Base-by-base conservation (phyloP, 1,284 basidiomycete genomes). In the Papiliotrema fonsecae region DNA sequence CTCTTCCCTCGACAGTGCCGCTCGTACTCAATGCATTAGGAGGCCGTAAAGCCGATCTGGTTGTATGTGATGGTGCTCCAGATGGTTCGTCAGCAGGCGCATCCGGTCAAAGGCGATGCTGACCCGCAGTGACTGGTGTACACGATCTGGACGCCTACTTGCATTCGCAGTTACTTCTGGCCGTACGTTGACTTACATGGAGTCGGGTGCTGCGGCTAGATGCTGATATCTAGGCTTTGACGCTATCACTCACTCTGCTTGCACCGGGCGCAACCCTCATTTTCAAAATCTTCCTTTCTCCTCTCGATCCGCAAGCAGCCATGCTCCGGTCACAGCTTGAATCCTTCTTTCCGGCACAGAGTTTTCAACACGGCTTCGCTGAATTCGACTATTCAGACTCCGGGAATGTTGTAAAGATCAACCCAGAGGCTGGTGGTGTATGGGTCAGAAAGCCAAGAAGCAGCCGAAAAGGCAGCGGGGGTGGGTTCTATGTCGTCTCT, bases 1-100 rank as follows among this genome's bases (percentile, higher is more conserved):
- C 80, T 0, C 69, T 75, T 4, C 72, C 76, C 0, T 70, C 72
- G 10, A 81, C 79, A 0, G 76, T 77, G 2, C 67, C 74, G 2
- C 70, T 74, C 6, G 79, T 80, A 37, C 70, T 78, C 16, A 60
- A 67, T 18, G 76, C 78, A 16, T 74, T 81, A 44, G 69, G 68
- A 16, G 77, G 76, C 3, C 62, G 73, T 6, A 70, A 75, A 45
- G 78, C 78, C 0, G 76, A 81, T 49, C 64, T 81, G 31, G 77
- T 81, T 25, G 76, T 81, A 2, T 81, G 80, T 55, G 80, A 81
- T 53, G 80, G 80, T 9, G 80, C 80, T 16, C 79, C 80, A 3
- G 80, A 81, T 59, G 76, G 76, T 75, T 19, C 49, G 70, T 62
- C 18, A 34, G 16, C 18, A 31, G 2, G 27, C 18, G 9, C 25